phyloP scores from a whole-genome alignment of 345 rosid species.

The Atalantia buxifolia region DNA sequence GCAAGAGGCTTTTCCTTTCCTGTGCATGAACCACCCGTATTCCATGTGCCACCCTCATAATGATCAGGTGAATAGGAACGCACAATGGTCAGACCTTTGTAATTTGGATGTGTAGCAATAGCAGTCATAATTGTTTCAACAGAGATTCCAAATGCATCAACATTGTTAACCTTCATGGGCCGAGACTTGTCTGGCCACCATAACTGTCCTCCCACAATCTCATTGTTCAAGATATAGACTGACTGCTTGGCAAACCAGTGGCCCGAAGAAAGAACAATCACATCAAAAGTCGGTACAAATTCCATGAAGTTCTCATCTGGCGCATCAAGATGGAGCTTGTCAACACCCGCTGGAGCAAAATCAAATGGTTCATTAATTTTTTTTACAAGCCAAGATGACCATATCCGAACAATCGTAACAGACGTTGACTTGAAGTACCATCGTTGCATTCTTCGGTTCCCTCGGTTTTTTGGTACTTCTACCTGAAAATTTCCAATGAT shows the following conservation, averaged over 20 bases:
- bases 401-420: constrained; percentile 72
- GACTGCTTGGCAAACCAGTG: constrained; percentile 99
- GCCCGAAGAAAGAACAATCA: constrained; percentile 83
- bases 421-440: constrained; percentile 70
- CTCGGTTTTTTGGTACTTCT: constrained; percentile 85
- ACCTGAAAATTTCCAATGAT: constrained; percentile 48
- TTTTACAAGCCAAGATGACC: constrained; percentile 98
- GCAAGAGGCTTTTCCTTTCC: constrained; percentile 74
- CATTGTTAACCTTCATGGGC: constrained; percentile 68
- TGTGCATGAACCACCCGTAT: constrained; percentile 95
- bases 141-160: constrained; percentile 87
- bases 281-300: constrained; percentile 61
- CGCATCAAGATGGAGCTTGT: constrained; percentile 82
- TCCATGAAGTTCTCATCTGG: constrained; percentile 79
- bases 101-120: constrained; percentile 66
- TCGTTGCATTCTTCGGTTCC: constrained; percentile 85
- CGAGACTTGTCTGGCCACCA: constrained; percentile 88
- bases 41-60: constrained; percentile 98
- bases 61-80: constrained; percentile 95
- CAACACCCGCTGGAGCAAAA: constrained; percentile 72
- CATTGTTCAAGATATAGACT: constrained; percentile 69
- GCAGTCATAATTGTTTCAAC: constrained; percentile 75
- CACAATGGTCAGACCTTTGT: constrained; percentile 70
- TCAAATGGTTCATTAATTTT: constrained; percentile 56
- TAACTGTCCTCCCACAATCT: constrained; percentile 89